Evolutionary conservation across 2,329 filamentous ascomycete genomes (phyloP).

Genomic region (Nannizziopsis arthrosporioides): DNA sequence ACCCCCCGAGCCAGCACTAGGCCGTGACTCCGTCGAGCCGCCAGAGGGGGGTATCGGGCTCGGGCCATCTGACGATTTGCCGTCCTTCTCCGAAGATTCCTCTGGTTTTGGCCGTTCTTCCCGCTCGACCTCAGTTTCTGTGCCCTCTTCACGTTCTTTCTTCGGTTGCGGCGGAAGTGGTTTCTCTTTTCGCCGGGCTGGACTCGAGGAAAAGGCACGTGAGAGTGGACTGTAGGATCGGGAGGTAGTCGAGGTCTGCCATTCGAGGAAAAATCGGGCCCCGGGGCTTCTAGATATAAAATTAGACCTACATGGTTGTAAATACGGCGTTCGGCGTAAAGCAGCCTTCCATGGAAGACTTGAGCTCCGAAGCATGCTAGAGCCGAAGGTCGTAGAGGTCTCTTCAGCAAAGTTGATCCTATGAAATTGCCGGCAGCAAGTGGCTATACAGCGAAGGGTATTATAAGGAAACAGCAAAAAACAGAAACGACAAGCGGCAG

Average conservation of each 20-base stretch:
- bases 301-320: conserved; percentile 26
- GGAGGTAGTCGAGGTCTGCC: conserved; percentile 5
- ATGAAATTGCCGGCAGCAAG: neutral
- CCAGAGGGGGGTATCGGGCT: conserved; percentile 31
- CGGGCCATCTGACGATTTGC: conserved; percentile 40
- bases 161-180: conserved; percentile 37
- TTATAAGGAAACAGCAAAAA: neutral
- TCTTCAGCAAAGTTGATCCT: neutral
- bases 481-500: conserved; percentile 5
- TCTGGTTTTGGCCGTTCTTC: conserved; percentile 25
- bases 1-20: conserved; percentile 40
- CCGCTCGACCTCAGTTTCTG: conserved; percentile 30
- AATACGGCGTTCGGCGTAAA: conserved; percentile 40
- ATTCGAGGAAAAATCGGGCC: conserved; percentile 16
- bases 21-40: conserved; percentile 28
- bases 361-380: conserved; percentile 53
- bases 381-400: conserved; percentile 6
- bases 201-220: conserved; percentile 36
- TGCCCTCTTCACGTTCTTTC: conserved; percentile 32
- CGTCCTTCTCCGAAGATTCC: conserved; percentile 28
- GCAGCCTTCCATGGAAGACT: conserved; percentile 55
- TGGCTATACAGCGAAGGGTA: neutral
- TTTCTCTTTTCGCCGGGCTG: conserved; percentile 46
- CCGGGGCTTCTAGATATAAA: conserved; percentile 25
- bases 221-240: conserved; percentile 21